A percentile compares a stretch with the other conserved stretches of the same genome.
Conservation (phyloP, 768 basidiomycete species). For the Lentinula aciculospora region DNA sequence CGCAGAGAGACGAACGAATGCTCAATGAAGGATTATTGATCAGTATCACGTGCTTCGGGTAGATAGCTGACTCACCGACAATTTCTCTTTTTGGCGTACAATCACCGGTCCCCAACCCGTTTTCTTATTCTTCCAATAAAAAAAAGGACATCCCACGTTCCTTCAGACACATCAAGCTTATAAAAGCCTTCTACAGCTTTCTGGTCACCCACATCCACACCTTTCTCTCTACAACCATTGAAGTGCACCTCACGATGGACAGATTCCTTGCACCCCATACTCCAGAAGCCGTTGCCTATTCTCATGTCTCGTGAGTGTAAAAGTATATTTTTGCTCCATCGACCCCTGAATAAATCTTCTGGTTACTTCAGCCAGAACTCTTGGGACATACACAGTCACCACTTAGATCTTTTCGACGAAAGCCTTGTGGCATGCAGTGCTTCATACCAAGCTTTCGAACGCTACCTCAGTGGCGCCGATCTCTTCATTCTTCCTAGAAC, state of each 20-base stretch:
- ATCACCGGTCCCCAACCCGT: neutral
- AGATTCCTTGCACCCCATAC: slow-evolving; percentile 69
- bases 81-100: neutral
- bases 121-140: neutral
- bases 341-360: slow-evolving; percentile 11
- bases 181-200: neutral
- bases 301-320: slow-evolving; percentile 52
- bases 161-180: neutral
- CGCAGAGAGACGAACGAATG: neutral
- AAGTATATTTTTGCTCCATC: neutral
- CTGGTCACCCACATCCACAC: neutral
- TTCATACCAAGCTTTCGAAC: slow-evolving; percentile 75
- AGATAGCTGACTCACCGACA: neutral
- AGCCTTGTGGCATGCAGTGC: slow-evolving; percentile 71
- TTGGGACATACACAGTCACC: slow-evolving; percentile 67
- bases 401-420: slow-evolving; percentile 49
- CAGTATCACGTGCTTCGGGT: neutral
- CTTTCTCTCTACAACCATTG: neutral
- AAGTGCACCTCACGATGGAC: slow-evolving; percentile 40
- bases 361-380: slow-evolving; percentile 1
- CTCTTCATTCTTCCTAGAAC: slow-evolving; percentile 66
- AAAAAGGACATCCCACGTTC: neutral
- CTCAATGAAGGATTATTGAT: neutral
- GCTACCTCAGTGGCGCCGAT: slow-evolving; percentile 67
- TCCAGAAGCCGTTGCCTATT: slow-evolving; percentile 69